Conservation (phyloP, 306 rosid species). For the Pterocarpus macrocarpus region DNA sequence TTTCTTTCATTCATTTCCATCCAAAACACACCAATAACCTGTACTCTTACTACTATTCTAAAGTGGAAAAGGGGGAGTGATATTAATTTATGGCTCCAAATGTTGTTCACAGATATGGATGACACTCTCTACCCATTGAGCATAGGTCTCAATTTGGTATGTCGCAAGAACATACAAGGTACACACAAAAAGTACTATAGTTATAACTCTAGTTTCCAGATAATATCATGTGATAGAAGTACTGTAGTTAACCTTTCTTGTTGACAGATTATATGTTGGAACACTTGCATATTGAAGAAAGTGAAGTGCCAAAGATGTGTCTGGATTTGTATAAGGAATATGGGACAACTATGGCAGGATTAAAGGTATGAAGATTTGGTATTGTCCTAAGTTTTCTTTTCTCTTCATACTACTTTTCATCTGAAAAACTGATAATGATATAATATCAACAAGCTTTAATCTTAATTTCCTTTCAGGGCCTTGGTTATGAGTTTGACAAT, state of each 20-base stretch:
- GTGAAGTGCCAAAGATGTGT: conserved; percentile 79
- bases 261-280: conserved; percentile 76
- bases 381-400: conserved; percentile 13
- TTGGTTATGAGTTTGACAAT: conserved; percentile 77
- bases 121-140: conserved; percentile 90
- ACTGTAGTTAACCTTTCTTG: conserved; percentile 12
- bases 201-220: neutral
- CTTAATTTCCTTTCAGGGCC: conserved; percentile 58
- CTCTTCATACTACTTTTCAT: neutral
- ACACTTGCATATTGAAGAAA: conserved; percentile 71
- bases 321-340: conserved; percentile 71
- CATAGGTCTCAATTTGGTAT: conserved; percentile 74
- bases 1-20: neutral
- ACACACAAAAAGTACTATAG: conserved; percentile 1
- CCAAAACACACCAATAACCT: neutral
- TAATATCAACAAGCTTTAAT: conserved; percentile 14
- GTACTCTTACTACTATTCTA: neutral
- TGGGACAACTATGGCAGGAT: conserved; percentile 95
- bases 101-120: conserved; percentile 74
- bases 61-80: neutral
- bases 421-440: conserved; percentile 13
- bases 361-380: conserved; percentile 60
- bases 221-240: conserved; percentile 31
- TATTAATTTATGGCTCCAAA: conserved; percentile 35
- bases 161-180: conserved; percentile 86